These are phyloP conservation scores for Aspergillus brunneoviolaceus DNA, from an alignment of 2,329 filamentous ascomycete genomes.

Conservation along the genomic window DNA sequence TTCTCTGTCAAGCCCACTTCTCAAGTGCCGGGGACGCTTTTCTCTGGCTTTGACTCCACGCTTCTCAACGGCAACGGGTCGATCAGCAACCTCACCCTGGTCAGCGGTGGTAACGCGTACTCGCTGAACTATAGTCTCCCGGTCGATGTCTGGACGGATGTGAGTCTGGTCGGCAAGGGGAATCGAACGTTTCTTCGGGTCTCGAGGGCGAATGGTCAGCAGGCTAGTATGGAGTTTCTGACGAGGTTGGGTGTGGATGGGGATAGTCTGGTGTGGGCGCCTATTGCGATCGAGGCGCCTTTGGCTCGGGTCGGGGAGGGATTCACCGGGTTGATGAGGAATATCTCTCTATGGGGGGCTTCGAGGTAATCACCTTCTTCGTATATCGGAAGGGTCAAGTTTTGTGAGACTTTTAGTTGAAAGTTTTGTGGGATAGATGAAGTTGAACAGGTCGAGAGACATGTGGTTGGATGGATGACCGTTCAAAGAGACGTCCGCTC, in stretches of 20 bases:
- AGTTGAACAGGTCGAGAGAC: too few relatives aligned
- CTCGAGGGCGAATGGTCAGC: neutral
- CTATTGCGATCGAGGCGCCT: conserved; percentile 2
- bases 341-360: neutral
- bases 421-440: too few relatives aligned
- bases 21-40: conserved; percentile 39
- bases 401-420: too few relatives aligned
- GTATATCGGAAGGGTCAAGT: too few relatives aligned
- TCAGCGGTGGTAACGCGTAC: conserved; percentile 41
- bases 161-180: neutral
- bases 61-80: conserved; percentile 38
- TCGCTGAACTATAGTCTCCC: conserved; percentile 45
- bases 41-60: conserved; percentile 47
- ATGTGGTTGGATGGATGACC: too few relatives aligned
- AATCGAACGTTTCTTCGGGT: neutral
- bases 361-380: neutral
- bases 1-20: conserved; percentile 43
- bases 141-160: conserved; percentile 33
- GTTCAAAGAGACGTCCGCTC: too few relatives aligned
- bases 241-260: neutral
- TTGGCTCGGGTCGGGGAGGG: neutral
- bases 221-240: neutral
- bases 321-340: neutral
- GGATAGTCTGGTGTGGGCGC: neutral
- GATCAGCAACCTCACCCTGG: conserved; percentile 38